Percentiles rank a stretch among this genome's conserved stretches.
These are phyloP conservation scores for Suillus decipiens DNA, from an alignment of 768 basidiomycete species.

Conservation along the genomic window DNA sequence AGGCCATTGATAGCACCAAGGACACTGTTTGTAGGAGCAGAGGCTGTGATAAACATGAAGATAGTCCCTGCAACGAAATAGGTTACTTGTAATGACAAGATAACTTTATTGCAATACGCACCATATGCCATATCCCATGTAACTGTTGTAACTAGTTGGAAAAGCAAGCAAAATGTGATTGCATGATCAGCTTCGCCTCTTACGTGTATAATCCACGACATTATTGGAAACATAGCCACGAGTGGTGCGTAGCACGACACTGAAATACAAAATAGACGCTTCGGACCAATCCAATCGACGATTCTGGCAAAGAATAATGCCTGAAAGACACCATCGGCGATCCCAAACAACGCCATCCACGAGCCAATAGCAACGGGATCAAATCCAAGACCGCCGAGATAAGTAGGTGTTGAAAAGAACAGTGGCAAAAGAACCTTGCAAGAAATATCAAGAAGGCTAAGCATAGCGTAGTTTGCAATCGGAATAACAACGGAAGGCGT, in stretches of 20 bases:
- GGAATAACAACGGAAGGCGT: conserved; percentile 40
- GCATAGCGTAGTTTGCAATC: conserved; percentile 41
- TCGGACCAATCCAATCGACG: conserved; percentile 43
- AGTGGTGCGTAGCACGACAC: conserved; percentile 41
- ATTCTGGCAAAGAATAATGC: conserved; percentile 40
- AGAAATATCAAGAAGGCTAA: conserved; percentile 45
- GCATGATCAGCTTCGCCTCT: conserved; percentile 21
- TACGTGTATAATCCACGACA: conserved; percentile 38
- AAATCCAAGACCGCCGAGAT: conserved; percentile 45
- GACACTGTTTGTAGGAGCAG: conserved; percentile 53
- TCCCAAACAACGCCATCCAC: conserved; percentile 37
- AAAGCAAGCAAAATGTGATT: conserved; percentile 39
- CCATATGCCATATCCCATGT: conserved; percentile 46
- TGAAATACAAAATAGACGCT: conserved; percentile 40
- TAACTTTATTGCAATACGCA: conserved; percentile 21
- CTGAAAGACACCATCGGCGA: conserved; percentile 43
- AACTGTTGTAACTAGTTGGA: conserved; percentile 25
- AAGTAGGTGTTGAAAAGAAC: conserved; percentile 45
- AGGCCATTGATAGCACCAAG: conserved; percentile 63
- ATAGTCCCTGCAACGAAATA: conserved; percentile 42
- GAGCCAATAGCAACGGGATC: conserved; percentile 42
- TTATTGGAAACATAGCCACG: conserved; percentile 46
- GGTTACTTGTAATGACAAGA: conserved; percentile 1
- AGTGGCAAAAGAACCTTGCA: conserved; percentile 43
- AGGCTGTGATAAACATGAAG: conserved; percentile 53